phyloP scores from a whole-genome alignment of 2,329 filamentous ascomycete genomes.

The Chrysoporthe austroafricana region DNA sequence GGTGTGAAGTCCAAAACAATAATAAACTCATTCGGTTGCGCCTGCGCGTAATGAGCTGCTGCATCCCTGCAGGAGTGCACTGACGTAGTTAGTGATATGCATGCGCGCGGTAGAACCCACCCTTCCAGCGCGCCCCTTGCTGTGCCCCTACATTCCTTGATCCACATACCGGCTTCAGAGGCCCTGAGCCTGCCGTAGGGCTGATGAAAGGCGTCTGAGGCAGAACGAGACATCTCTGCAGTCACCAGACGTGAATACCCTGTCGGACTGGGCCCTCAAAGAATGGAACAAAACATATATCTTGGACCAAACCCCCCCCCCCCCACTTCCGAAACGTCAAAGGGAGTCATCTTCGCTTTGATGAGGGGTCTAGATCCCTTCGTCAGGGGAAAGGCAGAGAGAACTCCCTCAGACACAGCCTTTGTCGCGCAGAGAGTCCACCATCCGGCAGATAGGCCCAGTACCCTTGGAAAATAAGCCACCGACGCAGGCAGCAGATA shows the following conservation, averaged over 20 bases:
- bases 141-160: not conserved
- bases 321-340: too few relatives aligned
- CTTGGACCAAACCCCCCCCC: too few relatives aligned
- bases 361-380: too few relatives aligned
- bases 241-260: not conserved
- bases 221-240: not conserved
- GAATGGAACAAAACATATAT: too few relatives aligned
- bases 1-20: constrained; percentile 10
- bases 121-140: not conserved
- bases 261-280: not conserved
- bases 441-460: too few relatives aligned
- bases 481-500: not conserved
- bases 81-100: constrained; percentile 18
- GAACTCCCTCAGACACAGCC: too few relatives aligned
- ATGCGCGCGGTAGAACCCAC: not conserved
- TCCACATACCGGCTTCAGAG: not conserved
- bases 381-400: too few relatives aligned
- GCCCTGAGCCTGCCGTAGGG: not conserved
- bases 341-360: too few relatives aligned
- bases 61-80: not conserved
- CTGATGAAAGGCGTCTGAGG: not conserved
- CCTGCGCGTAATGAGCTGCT: constrained; percentile 11
- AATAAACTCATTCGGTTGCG: constrained; percentile 12
- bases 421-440: too few relatives aligned
- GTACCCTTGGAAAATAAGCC: too few relatives aligned